A percentile compares a stretch with the other conserved stretches of the same genome.
Conservation (phyloP, 192 early-diverging fungal species). For the Backusella luteola region DNA sequence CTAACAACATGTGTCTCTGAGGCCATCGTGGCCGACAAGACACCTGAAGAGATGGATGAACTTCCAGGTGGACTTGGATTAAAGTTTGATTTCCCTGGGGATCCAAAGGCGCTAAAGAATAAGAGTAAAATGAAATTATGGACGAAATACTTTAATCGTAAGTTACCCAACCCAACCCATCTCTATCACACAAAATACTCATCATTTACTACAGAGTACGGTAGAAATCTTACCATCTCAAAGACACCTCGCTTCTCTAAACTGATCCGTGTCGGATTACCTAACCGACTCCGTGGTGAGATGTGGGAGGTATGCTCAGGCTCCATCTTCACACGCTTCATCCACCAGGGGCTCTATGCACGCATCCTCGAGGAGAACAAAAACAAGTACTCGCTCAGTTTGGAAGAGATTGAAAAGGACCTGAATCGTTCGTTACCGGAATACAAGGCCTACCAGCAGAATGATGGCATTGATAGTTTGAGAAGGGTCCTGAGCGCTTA, state of each 20-base stretch:
- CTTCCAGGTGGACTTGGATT: conserved; percentile 64
- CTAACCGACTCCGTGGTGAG: conserved; percentile 82
- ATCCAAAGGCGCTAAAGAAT: conserved; percentile 50
- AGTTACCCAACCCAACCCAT: background rate
- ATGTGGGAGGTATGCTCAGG: conserved; percentile 89
- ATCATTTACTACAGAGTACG: conserved; percentile 43
- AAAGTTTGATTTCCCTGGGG: conserved; percentile 73
- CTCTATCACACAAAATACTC: too few species aligned
- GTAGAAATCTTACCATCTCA: conserved; percentile 78
- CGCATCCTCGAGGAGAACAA: conserved; percentile 59
- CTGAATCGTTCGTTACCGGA: conserved; percentile 82
- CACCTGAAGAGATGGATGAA: conserved; percentile 46
- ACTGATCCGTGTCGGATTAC: conserved; percentile 78
- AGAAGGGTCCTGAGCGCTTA: conserved; percentile 77
- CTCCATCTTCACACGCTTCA: conserved; percentile 76
- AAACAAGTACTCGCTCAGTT: conserved; percentile 63
- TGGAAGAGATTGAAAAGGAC: conserved; percentile 93
- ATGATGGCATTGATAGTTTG: conserved; percentile 80
- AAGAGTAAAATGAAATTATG: conserved; percentile 31
- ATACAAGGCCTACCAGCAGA: conserved; percentile 77
- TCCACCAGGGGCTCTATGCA: conserved; percentile 79
- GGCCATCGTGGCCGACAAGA: conserved; percentile 57
- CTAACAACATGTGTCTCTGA: conserved; percentile 83
- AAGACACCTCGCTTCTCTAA: conserved; percentile 80
- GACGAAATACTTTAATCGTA: conserved; percentile 49